Evolutionary conservation across 768 basidiomycete genomes (phyloP), one percentile per base, ranked within the genome.

Genomic region (Boletus vermiculosoides): DNA sequence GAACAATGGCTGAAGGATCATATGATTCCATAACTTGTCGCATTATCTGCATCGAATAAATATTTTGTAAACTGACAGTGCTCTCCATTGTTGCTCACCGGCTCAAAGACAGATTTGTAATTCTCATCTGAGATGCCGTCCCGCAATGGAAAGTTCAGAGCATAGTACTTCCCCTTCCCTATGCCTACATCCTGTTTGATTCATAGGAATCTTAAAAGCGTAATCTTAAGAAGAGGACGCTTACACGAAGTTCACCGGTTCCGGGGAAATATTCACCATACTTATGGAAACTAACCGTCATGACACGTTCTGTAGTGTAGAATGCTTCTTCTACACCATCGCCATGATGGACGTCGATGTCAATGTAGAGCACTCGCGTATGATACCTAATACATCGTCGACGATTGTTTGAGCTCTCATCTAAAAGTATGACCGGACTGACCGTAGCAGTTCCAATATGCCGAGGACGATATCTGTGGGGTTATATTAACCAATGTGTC

Each of bases 241-340:
- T 63, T 67, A 92, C 92, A 63, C 95, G 82, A 40, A 97, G 78
- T 73, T 97, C 95, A n/a, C 97, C 97, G 7, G 97, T 99, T 41
- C 97, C 97, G 28, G 97, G 97, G 73, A 99, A 99, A 73, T 90
- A 99, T 73, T 99, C 97, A 34, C 97, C 97, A 62, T 98, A 99
- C 73, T 98, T 98, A 71, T 99, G 97, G 74, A 98, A 97, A 64
- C 92, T 94, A 67, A 87, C 87, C 0, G 96, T 98, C 97, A 98
- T 98, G 55, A 99, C 97, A 44, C 97, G 83, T 70, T 99, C 96
- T 22, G 97, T 98, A 4, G 94, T 95, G 73, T 98, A 99, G 72
- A 99, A 99, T 0, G 97, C 97, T 73, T 99, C 97, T 70, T 99
- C 97, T 23, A 99, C 97, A 42, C 97, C 97, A 72, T 99, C 97